Evolutionary conservation across 305 asterid genomes (phyloP).

Genomic region (Petunia hybrid): DNA sequence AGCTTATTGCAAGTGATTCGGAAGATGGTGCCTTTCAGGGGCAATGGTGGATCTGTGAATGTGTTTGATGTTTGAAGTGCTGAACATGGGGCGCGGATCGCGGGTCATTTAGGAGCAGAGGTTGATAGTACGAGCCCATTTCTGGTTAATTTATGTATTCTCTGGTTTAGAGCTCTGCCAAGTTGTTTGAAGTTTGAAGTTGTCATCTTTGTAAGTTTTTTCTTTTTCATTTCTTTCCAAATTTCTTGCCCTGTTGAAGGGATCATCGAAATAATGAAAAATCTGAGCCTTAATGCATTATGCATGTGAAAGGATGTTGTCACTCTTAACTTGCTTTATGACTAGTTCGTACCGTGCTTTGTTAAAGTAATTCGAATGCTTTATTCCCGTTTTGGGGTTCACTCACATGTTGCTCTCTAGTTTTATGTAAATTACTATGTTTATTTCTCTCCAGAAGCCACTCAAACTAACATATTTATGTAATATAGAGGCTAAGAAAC

Average conservation of each 20-base stretch:
- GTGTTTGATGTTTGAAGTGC: background rate
- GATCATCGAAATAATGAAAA: background rate
- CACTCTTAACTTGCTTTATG: background rate
- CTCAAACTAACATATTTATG: background rate
- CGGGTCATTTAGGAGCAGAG: background rate
- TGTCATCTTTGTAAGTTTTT: background rate
- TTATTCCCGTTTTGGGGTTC: background rate
- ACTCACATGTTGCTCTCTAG: background rate
- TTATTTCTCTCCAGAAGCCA: background rate
- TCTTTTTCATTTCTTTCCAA: background rate
- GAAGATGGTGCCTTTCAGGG: slow-evolving; percentile 17
- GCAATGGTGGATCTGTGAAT: background rate
- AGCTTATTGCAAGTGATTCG: background rate
- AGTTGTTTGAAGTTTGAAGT: background rate
- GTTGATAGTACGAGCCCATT: background rate
- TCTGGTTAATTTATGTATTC: background rate
- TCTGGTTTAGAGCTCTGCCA: background rate
- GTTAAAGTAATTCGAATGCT: background rate
- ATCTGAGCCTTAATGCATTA: background rate
- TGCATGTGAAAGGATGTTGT: background rate
- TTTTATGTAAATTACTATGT: background rate
- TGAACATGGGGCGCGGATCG: background rate
- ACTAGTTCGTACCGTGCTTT: background rate
- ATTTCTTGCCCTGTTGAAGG: background rate
- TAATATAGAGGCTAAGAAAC: background rate